Evolutionary conservation across 352 stramenopile species (phyloP), one percentile per base, ranked within the genome.

Genomic region (Phytophthora pistaciae): DNA sequence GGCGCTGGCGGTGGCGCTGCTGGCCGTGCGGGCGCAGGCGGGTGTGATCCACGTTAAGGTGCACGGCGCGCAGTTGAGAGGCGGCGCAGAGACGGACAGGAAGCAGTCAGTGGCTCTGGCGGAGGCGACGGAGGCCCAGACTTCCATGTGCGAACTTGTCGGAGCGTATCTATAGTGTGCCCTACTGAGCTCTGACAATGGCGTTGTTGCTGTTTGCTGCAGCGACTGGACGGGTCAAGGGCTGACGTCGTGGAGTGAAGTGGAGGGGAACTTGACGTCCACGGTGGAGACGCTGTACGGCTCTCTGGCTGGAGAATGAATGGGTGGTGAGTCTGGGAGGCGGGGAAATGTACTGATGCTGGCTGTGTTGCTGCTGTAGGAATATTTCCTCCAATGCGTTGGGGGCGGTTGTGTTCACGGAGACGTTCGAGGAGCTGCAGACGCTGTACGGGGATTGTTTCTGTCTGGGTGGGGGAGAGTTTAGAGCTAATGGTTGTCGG

Each of bases 371-470:
- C 1, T 60, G 9, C 11, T 36, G 44, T n/a, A 79, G 72, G 52
- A 64, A 79, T 50, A 64, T 79, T 5, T 79, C 72, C 13, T 70
- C 59, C 3, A 76, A 68, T 60, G 42, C 38, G 3, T 49, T 77
- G 44, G 21, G 48, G 4, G 23, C 16, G 5, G 70, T 79, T 16
- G 55, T 57, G 20, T 77, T 80, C 29, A 63, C 42, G 20, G 31
- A 67, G 21, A 77, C 68, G 18, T 66, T 72, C 13, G 54, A 77
- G 20, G 5, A 71, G 20, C 48, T 80, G n/a, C 42, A 74, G 25
- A 75, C 64, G 9, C 38, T 77, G 73, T 80, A 77, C 36, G 36
- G 11, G 36, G 36, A 13, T 16, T 42, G 36, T 5, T 42, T 14
- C 6, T 42, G 36, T 42, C 33, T 14, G 16, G 8, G 2, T 42